These are phyloP conservation scores for Apiospora malaysiana DNA, from an alignment of 2,329 filamentous ascomycete species.

Conservation along the genomic window DNA sequence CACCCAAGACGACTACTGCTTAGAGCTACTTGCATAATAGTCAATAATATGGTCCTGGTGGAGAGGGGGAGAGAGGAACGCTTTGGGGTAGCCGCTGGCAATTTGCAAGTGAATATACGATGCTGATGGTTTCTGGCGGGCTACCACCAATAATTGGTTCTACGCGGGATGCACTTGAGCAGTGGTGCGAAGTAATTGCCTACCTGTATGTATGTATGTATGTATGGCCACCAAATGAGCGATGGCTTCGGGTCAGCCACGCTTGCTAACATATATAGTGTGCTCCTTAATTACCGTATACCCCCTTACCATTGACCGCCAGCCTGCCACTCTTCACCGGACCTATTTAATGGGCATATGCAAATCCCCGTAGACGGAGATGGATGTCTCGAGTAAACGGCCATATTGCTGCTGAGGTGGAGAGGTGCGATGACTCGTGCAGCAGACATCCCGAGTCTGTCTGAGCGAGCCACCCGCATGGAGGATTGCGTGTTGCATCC, in stretches of 20 bases:
- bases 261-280: slow-evolving; percentile 8
- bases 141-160: background rate
- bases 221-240: background rate
- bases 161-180: background rate
- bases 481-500: background rate
- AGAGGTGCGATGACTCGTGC: slow-evolving; percentile 5
- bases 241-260: background rate
- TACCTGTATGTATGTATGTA: too few species aligned
- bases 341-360: background rate
- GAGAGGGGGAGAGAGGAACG: background rate
- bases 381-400: background rate
- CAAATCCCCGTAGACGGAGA: background rate
- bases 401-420: background rate
- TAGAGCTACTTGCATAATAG: background rate
- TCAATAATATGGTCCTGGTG: slow-evolving; percentile 5
- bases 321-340: background rate
- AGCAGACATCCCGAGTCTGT: background rate
- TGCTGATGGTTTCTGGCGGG: background rate
- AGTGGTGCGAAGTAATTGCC: background rate
- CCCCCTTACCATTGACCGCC: background rate
- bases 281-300: background rate
- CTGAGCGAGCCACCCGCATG: background rate
- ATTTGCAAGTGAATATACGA: background rate
- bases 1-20: background rate
- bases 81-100: background rate